phyloP scores from a whole-genome alignment of 192 early-diverging fungal species.

The Fimicolochytrium jonesii region DNA sequence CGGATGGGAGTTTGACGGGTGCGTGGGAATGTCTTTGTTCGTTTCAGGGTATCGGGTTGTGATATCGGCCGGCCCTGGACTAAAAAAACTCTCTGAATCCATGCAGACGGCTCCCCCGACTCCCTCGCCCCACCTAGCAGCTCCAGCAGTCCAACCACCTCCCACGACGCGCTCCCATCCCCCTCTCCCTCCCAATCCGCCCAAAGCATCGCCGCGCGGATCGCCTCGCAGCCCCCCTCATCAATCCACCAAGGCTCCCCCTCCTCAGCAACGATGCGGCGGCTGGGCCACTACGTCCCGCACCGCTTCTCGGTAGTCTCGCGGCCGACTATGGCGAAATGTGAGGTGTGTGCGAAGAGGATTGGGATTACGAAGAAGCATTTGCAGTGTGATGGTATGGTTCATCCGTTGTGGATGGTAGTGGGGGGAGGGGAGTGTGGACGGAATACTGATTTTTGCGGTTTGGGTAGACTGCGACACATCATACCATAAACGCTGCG shows the following conservation, averaged over 20 bases:
- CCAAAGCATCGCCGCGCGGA: slow-evolving; percentile 3
- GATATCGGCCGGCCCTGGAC: too few species aligned
- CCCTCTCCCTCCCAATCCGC: not conserved
- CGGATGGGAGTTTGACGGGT: not conserved
- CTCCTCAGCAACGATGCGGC: not conserved
- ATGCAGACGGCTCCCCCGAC: not conserved
- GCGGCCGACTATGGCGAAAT: slow-evolving; percentile 13
- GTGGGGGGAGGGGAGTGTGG: too few species aligned
- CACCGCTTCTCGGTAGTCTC: slow-evolving; percentile 26
- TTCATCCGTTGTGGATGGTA: not conserved
- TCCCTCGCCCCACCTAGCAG: not conserved
- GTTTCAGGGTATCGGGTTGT: too few species aligned
- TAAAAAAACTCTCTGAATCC: slow-evolving; percentile 1
- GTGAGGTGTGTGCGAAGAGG: slow-evolving; percentile 21
- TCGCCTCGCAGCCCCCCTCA: not conserved
- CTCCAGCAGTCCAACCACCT: not conserved
- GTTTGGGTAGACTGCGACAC: slow-evolving; percentile 14
- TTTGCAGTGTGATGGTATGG: slow-evolving; percentile 28
- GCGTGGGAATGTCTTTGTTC: too few species aligned
- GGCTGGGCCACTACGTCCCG: slow-evolving; percentile 16
- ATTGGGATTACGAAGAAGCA: slow-evolving; percentile 21
- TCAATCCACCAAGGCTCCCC: not conserved
- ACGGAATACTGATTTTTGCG: not conserved
- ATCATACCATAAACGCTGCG: slow-evolving; percentile 29
- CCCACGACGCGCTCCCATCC: not conserved